Conservation (phyloP, 1,284 basidiomycete genomes). For the Coniferiporia weirii region DNA sequence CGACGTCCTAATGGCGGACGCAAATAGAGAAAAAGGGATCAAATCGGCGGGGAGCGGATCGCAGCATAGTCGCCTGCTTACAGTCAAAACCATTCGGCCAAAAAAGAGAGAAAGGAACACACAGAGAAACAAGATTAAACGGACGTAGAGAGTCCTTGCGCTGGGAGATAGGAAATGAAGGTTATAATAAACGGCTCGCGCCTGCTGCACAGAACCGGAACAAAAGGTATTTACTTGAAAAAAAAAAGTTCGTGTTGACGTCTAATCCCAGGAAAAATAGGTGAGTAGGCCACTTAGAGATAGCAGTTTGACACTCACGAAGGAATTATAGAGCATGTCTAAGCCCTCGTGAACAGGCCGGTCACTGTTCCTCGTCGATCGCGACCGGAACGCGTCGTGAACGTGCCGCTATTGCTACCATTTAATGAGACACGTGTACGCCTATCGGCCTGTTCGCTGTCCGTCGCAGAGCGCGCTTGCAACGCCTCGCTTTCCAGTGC, state of each 20-base stretch:
- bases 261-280: neutral
- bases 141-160: neutral
- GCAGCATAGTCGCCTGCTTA: neutral
- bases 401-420: constrained; percentile 2
- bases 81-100: neutral
- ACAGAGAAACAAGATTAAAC: neutral
- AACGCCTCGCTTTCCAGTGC: constrained; percentile 2
- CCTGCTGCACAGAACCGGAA: neutral
- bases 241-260: neutral
- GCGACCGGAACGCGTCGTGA: constrained; percentile 1
- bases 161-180: neutral
- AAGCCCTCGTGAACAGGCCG: constrained; percentile 11
- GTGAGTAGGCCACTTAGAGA: neutral
- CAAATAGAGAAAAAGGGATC: neutral
- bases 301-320: neutral
- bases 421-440: constrained; percentile 9
- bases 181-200: neutral
- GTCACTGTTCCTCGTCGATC: constrained; percentile 18
- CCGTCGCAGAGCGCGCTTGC: neutral
- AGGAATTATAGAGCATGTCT: neutral
- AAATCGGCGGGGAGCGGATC: neutral
- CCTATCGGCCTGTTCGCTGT: neutral
- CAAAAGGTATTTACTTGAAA: constrained; percentile 6
- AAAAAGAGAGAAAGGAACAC: neutral
- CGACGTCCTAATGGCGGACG: neutral